Base-by-base conservation (phyloP, 257 asterid genomes). In the Solanum paucissectum region DNA sequence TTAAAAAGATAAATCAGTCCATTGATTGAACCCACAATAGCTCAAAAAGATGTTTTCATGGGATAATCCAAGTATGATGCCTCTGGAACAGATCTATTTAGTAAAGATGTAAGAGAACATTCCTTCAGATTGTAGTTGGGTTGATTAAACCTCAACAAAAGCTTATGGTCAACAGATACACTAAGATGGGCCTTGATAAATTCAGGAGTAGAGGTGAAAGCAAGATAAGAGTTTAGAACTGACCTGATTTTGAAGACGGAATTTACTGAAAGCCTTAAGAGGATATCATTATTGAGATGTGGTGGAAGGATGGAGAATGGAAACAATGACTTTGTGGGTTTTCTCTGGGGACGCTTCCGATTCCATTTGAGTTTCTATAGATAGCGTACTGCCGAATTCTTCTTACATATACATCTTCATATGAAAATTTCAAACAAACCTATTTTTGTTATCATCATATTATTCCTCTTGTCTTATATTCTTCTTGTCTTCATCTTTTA, bases 141-240 rank as follows among this genome's bases (percentile, higher is more conserved):
- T 9, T 81, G 84, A 12, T 42, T 32, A 2, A 87, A 88, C 40
- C 60, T 86, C 46, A 86, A 38, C 85, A 13, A 49, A 84, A 75
- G 38, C 58, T 88, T 88, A 79, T 86, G 46, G 9, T 52, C 32
- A 29, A 58, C 89, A 0, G 91, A 82, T 9, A 52, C 25, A 36
- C 40, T 36, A 87, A 90, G 90, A 83, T 92, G 94, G 90, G 87
- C 20, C 79, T 87, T 82, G 90, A 77, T 83, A 88, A 94, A 93
- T 12, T 62, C 76, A 20, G 46, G 86, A 89, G 88, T 87, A 84
- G 92, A 91, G 46, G 92, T 92, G 44, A 91, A 5, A 73, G 90
- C 68, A 21, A 62, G 84, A 95, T 95, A 94, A 60, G 93, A 88
- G 84, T 86, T 94, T 82, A 92, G 90, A 83, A 93, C 93, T 85